These are phyloP conservation scores for Alliaria petiolata DNA, from an alignment of 345 rosid species.

Conservation along the genomic window DNA sequence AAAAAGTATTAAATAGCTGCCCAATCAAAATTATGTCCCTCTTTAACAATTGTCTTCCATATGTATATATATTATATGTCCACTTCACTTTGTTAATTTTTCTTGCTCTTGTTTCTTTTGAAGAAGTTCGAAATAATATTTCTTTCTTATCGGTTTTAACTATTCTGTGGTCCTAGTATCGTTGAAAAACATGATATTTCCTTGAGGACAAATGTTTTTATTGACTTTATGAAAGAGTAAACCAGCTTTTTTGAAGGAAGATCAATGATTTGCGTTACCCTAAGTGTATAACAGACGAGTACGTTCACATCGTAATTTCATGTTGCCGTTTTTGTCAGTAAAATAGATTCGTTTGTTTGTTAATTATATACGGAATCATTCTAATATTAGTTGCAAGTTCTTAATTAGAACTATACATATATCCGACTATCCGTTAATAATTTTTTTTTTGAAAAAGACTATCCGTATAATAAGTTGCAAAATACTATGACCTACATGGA, in stretches of 20 bases:
- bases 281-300: neutral
- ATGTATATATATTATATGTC: neutral
- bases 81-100: neutral
- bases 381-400: neutral
- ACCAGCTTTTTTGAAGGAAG: neutral
- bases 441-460: no score
- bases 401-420: neutral
- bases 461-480: no score
- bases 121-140: neutral
- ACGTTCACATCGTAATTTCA: constrained; percentile 15
- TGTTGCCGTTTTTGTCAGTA: neutral
- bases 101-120: neutral
- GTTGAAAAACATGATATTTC: neutral
- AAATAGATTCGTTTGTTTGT: neutral
- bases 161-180: constrained; percentile 6
- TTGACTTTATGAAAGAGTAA: constrained; percentile 9
- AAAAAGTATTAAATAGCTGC: constrained; percentile 22
- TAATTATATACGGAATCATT: neutral
- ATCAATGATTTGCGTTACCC: neutral
- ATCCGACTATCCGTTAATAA: no score
- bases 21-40: constrained; percentile 10
- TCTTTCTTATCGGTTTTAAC: neutral
- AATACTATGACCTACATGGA: no score
- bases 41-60: neutral
- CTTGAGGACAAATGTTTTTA: constrained; percentile 2